Percentiles rank a stretch among this genome's conserved stretches.
These are phyloP conservation scores for Stagonosporopsis vannaccii DNA, from an alignment of 2,329 filamentous ascomycete genomes.

Conservation along the genomic window DNA sequence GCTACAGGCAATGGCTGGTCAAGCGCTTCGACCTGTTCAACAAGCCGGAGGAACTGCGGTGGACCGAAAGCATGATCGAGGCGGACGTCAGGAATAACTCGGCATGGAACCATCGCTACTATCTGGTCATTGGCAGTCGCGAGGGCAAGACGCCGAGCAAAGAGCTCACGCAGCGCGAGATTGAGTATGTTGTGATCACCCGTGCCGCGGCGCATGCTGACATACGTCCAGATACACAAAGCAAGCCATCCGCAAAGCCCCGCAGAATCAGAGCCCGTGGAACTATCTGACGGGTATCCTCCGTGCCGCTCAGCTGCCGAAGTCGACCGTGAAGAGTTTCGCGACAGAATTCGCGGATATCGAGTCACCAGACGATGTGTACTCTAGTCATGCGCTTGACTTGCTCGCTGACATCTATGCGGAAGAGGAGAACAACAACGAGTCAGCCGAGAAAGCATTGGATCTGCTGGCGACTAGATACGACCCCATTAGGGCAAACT, in stretches of 20 bases:
- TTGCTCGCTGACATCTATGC: slow-evolving; percentile 73
- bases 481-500: slow-evolving; percentile 89
- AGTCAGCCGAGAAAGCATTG: slow-evolving; percentile 73
- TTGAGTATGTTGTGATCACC: slow-evolving; percentile 62
- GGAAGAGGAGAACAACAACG: slow-evolving; percentile 59
- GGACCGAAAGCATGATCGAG: slow-evolving; percentile 75
- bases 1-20: slow-evolving; percentile 84
- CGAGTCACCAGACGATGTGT: slow-evolving; percentile 60
- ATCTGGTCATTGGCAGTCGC: slow-evolving; percentile 76
- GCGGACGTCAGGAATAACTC: slow-evolving; percentile 93
- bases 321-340: slow-evolving; percentile 61
- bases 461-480: slow-evolving; percentile 80
- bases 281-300: slow-evolving; percentile 85
- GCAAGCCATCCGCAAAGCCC: slow-evolving; percentile 76
- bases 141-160: slow-evolving; percentile 52
- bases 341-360: slow-evolving; percentile 62
- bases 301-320: slow-evolving; percentile 65
- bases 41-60: slow-evolving; percentile 69
- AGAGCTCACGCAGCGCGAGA: slow-evolving; percentile 74
- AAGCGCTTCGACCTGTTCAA: slow-evolving; percentile 64
- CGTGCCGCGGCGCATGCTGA: slow-evolving; percentile 22
- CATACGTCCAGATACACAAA: slow-evolving; percentile 60
- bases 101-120: slow-evolving; percentile 97
- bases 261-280: slow-evolving; percentile 95
- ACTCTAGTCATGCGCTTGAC: slow-evolving; percentile 71